phyloP scores from a whole-genome alignment of 108 stramenopile genomes.

The Nannochloropsis salina region DNA sequence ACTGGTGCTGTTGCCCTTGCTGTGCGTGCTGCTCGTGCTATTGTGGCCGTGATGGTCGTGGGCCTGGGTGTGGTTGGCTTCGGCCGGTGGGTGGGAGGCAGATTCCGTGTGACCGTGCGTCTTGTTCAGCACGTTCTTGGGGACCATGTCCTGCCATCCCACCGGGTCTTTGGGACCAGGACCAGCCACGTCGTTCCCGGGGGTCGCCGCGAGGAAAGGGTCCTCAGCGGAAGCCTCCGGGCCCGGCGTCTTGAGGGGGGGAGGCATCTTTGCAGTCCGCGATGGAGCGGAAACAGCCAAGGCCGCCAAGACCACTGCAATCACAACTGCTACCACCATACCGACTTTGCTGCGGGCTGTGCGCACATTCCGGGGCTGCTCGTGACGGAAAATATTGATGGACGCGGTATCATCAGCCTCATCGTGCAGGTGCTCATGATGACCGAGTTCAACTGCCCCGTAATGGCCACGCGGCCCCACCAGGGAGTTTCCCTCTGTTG shows the following conservation, averaged over 20 bases:
- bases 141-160: neutral
- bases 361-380: neutral
- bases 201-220: neutral
- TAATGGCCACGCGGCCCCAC: neutral
- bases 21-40: too few species aligned
- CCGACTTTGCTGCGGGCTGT: neutral
- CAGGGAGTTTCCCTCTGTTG: neutral
- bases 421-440: too few species aligned
- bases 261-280: too few species aligned
- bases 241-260: too few species aligned
- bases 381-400: neutral
- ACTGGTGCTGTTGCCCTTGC: too few species aligned
- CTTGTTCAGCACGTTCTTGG: neutral
- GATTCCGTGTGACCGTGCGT: neutral
- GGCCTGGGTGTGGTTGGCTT: neutral
- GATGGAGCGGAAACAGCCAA: neutral
- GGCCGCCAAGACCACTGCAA: slow-evolving; percentile 11
- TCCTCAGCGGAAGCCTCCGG: too few species aligned
- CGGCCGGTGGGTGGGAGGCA: neutral
- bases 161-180: neutral
- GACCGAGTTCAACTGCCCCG: neutral
- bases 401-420: neutral
- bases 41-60: too few species aligned
- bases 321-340: neutral
- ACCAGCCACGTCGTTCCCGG: slow-evolving; percentile 14